phyloP scores from a whole-genome alignment of 768 basidiomycete species.

The Hygrocybe punicea region DNA sequence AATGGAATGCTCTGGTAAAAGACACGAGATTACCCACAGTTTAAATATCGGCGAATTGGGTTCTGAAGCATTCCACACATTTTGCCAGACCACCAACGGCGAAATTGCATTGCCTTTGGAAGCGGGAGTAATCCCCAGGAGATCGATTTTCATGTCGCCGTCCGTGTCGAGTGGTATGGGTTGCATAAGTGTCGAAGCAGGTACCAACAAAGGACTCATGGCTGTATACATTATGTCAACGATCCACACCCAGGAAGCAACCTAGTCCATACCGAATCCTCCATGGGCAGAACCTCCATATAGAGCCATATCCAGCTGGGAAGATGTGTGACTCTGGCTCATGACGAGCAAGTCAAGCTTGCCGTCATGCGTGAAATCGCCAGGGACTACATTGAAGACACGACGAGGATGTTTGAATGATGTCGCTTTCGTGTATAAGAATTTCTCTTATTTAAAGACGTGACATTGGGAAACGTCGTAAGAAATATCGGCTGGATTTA shows the following conservation, averaged over 20 bases:
- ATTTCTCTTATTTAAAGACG: conserved; percentile 51
- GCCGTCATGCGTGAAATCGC: conserved; percentile 92
- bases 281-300: conserved; percentile 62
- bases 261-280: conserved; percentile 56
- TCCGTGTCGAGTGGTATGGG: conserved; percentile 84
- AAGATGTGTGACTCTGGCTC: conserved; percentile 51
- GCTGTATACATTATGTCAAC: conserved; percentile 27
- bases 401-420: conserved; percentile 53
- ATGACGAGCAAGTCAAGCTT: conserved; percentile 88
- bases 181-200: conserved; percentile 67
- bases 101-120: conserved; percentile 32
- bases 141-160: conserved; percentile 85
- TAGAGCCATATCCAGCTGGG: conserved; percentile 61
- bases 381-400: conserved; percentile 82
- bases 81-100: conserved; percentile 72
- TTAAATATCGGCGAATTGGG: conserved; percentile 55
- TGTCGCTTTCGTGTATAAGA: conserved; percentile 49
- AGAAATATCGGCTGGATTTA: conserved; percentile 27
- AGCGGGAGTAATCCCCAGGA: conserved; percentile 63
- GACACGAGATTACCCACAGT: conserved; percentile 43
- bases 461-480: conserved; percentile 2
- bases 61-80: conserved; percentile 66
- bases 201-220: conserved; percentile 47
- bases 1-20: background rate
- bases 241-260: background rate